phyloP scores from a whole-genome alignment of 2,329 filamentous ascomycete genomes.

The Aspergillus hiratsukae region DNA sequence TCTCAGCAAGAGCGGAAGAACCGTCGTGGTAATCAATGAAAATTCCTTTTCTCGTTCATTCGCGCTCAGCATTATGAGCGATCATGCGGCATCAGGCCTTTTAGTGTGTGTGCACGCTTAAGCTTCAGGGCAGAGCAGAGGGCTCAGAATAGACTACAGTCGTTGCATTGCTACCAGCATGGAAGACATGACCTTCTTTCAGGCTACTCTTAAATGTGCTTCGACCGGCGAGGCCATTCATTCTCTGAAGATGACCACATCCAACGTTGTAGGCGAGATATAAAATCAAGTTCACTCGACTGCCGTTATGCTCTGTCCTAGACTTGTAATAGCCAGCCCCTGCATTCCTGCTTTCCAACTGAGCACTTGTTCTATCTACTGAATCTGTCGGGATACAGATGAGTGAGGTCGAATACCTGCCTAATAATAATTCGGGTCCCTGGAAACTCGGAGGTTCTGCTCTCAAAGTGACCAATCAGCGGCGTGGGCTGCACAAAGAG shows the following conservation, averaged over 20 bases:
- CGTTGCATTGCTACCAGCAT: no score
- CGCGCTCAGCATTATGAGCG: not conserved
- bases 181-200: no score
- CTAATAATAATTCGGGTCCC: not conserved
- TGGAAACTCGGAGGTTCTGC: slow-evolving; percentile 14
- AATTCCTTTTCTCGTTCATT: slow-evolving; percentile 1
- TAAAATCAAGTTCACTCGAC: not conserved
- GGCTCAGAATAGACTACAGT: not conserved
- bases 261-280: not conserved
- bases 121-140: not conserved
- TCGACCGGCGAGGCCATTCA: no score
- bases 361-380: not conserved
- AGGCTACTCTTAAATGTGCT: no score
- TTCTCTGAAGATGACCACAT: not conserved
- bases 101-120: not conserved
- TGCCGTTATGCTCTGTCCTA: not conserved
- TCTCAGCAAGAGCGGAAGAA: not conserved
- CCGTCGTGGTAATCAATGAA: slow-evolving; percentile 1
- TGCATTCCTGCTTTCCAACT: not conserved
- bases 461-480: slow-evolving; percentile 35
- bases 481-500: not conserved
- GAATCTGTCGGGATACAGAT: not conserved
- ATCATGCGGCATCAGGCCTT: not conserved
- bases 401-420: not conserved
- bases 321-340: not conserved